Evolutionary conservation across 1,284 basidiomycete species (phyloP), one percentile per base, ranked within the genome.

Genomic region (Microbotryum scabiosae): DNA sequence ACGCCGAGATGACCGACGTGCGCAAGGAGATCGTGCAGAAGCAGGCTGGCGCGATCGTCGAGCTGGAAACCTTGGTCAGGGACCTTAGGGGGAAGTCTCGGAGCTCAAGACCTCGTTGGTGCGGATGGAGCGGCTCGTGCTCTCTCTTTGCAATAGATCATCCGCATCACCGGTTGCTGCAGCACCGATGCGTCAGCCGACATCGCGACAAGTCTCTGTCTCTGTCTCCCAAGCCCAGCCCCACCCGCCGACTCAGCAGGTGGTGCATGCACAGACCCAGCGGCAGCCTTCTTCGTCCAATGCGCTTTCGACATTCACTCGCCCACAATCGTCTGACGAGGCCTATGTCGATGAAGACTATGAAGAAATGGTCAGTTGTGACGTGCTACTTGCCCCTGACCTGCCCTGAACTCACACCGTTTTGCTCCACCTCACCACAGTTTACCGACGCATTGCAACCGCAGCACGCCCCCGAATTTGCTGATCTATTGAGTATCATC

Each of bases 1-100:
- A 12, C 36, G 77, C 79, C 8, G 87, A 90, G 74, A 83, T 90
- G 60, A 49, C 57, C 51, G 67, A 61, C 18, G 67, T 70, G 18
- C 49, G 67, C 14, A 70, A 70, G 57, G 68, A 69, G 54, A 60
- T 70, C 36, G 61, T 65, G 4, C 44, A 45, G 20, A 67, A 70
- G 56, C 69, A 70, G 60, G 61, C 58, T n/a, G 54, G 41, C 21
- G 50, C 63, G 5, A 58, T 70, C 28, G 46, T 54, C n/a, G 52
- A 61, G 9, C 60, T 67, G 21, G 68, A 64, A 7, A 50, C 51
- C 23, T 64, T 67, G 32, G 66, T 69, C 20, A 14, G n/a, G 20
- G 60, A 51, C 12, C 56, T 69, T 18, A 56, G 5, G 20, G 30
- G n/a, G 59, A 65, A 30, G 62, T 69, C 4, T 46, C 28, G 20